Percentiles rank a stretch among this genome's conserved stretches.
Conservation (phyloP, 2,329 filamentous ascomycete species). For the Ophiostoma perfectum region DNA sequence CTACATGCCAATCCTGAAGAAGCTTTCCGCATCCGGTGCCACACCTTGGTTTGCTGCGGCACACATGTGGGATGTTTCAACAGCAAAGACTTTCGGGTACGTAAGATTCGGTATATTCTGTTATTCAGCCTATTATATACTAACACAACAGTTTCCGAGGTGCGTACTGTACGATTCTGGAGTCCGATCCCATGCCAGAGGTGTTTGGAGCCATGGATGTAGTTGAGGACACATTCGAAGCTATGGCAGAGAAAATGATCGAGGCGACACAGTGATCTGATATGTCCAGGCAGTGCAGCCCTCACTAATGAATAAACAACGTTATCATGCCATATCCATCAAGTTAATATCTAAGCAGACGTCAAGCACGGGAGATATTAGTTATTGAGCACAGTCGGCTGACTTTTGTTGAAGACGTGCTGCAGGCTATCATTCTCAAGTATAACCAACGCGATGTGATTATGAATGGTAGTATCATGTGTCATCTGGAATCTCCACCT, state of each 20-base stretch:
- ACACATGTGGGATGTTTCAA: not conserved
- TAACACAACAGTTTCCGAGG: not conserved
- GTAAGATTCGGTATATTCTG: not conserved
- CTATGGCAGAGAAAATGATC: not conserved
- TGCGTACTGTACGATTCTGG: not conserved
- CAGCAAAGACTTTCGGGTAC: not conserved
- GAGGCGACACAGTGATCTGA: too few relatives aligned
- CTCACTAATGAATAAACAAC: too few relatives aligned
- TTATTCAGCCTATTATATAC: not conserved
- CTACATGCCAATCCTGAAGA: not conserved
- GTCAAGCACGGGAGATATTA: too few relatives aligned
- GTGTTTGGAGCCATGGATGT: not conserved
- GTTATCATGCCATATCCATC: too few relatives aligned
- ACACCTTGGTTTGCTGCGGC: conserved; percentile 1
- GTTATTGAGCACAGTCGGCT: too few relatives aligned
- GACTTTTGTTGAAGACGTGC: too few relatives aligned
- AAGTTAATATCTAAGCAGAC: too few relatives aligned
- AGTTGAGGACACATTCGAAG: not conserved
- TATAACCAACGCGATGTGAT: too few relatives aligned
- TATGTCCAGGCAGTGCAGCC: too few relatives aligned
- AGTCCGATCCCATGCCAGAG: conserved; percentile 1
- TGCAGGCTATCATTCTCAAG: too few relatives aligned
- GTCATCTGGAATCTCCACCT: too few relatives aligned
- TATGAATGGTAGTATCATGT: too few relatives aligned
- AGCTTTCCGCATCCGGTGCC: not conserved